Conservation (phyloP, 441 rosid genomes). For the Gossypium trilobum region DNA sequence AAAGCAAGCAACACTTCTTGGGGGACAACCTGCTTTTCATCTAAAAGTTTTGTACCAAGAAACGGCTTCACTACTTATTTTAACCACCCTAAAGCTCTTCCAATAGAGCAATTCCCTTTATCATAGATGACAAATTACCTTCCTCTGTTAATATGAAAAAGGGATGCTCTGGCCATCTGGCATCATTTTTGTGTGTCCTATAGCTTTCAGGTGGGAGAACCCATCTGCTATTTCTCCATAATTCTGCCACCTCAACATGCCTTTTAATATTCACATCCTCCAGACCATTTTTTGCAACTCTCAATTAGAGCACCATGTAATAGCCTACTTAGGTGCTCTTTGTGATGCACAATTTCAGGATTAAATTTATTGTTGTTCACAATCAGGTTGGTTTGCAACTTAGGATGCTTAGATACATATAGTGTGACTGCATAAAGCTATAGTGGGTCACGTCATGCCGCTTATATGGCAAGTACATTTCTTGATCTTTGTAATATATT, state of each 20-base stretch:
- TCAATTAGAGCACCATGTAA: background rate
- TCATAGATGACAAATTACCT: background rate
- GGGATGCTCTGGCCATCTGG: background rate
- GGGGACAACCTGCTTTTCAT: background rate
- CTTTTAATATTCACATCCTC: background rate
- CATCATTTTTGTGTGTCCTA: background rate
- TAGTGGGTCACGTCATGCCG: constrained; percentile 4
- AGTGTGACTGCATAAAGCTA: background rate
- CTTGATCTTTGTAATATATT: background rate
- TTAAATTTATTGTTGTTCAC: constrained; percentile 15
- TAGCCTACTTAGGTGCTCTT: constrained; percentile 9
- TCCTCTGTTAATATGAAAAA: constrained; percentile 8
- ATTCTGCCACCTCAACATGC: background rate
- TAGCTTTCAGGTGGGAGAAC: constrained; percentile 7
- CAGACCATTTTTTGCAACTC: background rate
- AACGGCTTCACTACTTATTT: background rate
- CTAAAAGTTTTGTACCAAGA: background rate
- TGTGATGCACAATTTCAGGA: background rate
- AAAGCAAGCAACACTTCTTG: background rate
- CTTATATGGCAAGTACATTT: background rate
- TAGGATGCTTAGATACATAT: background rate
- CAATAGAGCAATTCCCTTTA: background rate
- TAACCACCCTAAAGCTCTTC: constrained; percentile 3
- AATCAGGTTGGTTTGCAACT: background rate
- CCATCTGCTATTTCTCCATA: background rate